A percentile compares a stretch with the other conserved stretches of the same genome.
Evolutionary conservation across 2,329 filamentous ascomycete genomes (phyloP).

Genomic region (Apiospora phragmitis): DNA sequence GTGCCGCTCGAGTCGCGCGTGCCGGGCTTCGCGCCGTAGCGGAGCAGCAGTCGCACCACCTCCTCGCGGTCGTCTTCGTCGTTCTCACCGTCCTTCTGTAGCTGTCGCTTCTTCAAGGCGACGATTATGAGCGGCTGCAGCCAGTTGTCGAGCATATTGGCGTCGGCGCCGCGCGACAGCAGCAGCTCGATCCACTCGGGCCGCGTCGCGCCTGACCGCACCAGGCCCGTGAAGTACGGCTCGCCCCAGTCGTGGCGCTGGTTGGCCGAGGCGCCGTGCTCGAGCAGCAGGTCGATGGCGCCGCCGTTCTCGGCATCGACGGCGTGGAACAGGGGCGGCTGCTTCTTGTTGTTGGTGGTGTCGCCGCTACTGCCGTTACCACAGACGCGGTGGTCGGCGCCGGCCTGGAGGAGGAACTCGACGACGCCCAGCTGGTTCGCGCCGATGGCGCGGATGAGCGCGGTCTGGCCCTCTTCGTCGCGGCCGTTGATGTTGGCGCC

Average conservation of each 20-base stretch:
- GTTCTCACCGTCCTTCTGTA: too few species aligned
- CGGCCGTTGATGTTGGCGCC: conserved; percentile 28
- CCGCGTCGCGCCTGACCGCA: conserved; percentile 14
- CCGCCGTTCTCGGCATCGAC: conserved; percentile 30
- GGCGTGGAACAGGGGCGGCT: conserved; percentile 36
- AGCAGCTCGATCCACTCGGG: conserved; percentile 17
- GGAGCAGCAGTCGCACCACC: conserved; percentile 12
- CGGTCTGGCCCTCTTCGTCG: conserved; percentile 29
- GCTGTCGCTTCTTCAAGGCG: conserved; percentile 8
- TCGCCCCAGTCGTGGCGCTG: conserved; percentile 23
- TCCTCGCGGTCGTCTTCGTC: conserved; percentile 12
- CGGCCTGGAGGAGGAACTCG: conserved; percentile 33
- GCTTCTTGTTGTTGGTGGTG: conserved; percentile 23
- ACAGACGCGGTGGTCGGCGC: conserved; percentile 26
- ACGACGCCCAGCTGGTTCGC: conserved; percentile 29
- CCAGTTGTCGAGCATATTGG: conserved; percentile 29
- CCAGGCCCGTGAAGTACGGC: conserved; percentile 19
- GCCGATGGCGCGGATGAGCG: conserved; percentile 27
- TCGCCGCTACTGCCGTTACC: conserved; percentile 24
- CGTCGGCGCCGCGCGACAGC: conserved; percentile 24
- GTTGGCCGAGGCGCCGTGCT: conserved; percentile 25
- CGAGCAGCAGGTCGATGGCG: conserved; percentile 29
- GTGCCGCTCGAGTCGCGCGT: conserved; percentile 5
- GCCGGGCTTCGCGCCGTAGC: conserved; percentile 11
- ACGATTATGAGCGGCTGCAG: conserved; percentile 31